Evolutionary conservation across 2,329 filamentous ascomycete species (phyloP), one percentile per base, ranked within the genome.

Genomic region (Arthrobotrys sphaeroides): DNA sequence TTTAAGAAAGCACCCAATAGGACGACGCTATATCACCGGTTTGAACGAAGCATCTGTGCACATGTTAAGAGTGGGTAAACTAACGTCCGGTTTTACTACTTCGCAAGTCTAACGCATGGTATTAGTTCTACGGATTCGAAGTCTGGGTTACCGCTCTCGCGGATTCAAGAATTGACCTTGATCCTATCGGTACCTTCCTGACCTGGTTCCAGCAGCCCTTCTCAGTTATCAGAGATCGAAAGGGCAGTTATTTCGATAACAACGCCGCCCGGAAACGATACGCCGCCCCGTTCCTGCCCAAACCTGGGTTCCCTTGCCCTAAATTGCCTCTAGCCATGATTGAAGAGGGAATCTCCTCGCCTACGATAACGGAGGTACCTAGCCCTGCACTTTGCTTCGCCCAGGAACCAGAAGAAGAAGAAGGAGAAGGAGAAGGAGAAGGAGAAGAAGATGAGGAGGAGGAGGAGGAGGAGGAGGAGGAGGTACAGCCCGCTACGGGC

Each of bases 181-280:
- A 69, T 13, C 53, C 65, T n/a, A 57, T 70, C 13, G 31, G 42
- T 10, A 45, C 45, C 9, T 64, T 43, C n/a, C 22, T 36, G 24
- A 62, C 31, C n/a, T 26, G 36, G 38, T 53, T 72, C 20, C 49
- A 43, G 18, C 47, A 18, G 13, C 45, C 36, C 9, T 28, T 47
- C 26, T 33, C 40, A 16, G 51, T 38, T 18, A 55, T 55, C 18
- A 55, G 31, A 10, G 51, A 24, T 33, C 47, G 47, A 12, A 33
- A 51, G 20, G 10, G 7, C 9, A n/a, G n/a, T n/a, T n/a, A n/a
- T n/a, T 9, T 18, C 16, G 22, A 51, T 16, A 5, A 26, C 3
- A 24, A 38, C 16, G 22, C 47, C n/a, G 43, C 18, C 20, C 31
- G 33, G 18, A 5, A 51, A 4, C 22, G 28, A 9, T 22, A 24